A percentile compares a stretch with the other conserved stretches of the same genome.
These are phyloP conservation scores for Physcomitrellopsis africana DNA, from an alignment of 225 moss, liverwort and hornwort species.

Conservation along the genomic window DNA sequence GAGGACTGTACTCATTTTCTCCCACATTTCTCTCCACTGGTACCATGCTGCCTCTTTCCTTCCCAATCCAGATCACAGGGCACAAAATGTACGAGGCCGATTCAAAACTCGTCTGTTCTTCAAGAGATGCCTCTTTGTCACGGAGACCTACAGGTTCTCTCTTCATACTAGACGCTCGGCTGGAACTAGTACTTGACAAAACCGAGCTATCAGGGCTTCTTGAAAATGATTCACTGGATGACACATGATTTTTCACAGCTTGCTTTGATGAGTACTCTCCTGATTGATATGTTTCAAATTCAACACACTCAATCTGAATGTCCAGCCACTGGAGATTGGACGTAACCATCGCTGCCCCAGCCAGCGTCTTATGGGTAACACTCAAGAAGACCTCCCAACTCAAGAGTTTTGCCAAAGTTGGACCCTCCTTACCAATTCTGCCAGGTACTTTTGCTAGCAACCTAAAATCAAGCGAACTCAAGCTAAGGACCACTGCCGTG, in stretches of 20 bases:
- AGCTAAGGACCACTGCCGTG: slow-evolving; percentile 59
- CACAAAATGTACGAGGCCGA: slow-evolving; percentile 39
- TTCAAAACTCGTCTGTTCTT: slow-evolving; percentile 21
- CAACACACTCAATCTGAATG: slow-evolving; percentile 76
- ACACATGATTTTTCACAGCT: slow-evolving; percentile 28
- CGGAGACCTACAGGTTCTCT: slow-evolving; percentile 22
- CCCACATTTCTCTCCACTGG: slow-evolving; percentile 47
- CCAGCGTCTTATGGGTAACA: slow-evolving; percentile 73
- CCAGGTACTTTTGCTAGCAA: slow-evolving; percentile 61
- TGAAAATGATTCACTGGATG: slow-evolving; percentile 35
- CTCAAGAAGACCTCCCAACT: slow-evolving; percentile 68
- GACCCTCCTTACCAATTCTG: slow-evolving; percentile 45
- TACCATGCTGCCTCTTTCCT: slow-evolving; percentile 80
- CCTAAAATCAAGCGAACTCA: slow-evolving; percentile 67
- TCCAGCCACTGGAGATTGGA: slow-evolving; percentile 82
- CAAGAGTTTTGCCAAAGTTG: slow-evolving; percentile 70
- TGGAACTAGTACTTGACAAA: slow-evolving; percentile 48
- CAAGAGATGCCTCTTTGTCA: slow-evolving; percentile 21
- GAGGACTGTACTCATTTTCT: slow-evolving; percentile 38
- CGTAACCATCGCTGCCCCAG: slow-evolving; percentile 71
- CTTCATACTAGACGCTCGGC: slow-evolving; percentile 44
- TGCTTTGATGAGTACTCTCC: slow-evolving; percentile 13
- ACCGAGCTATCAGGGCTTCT: slow-evolving; percentile 51
- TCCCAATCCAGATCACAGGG: slow-evolving; percentile 93
- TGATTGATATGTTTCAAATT: slow-evolving; percentile 42